These are phyloP conservation scores for Penicillium cataractarum DNA, from an alignment of 495 filamentous ascomycete genomes.

Conservation along the genomic window DNA sequence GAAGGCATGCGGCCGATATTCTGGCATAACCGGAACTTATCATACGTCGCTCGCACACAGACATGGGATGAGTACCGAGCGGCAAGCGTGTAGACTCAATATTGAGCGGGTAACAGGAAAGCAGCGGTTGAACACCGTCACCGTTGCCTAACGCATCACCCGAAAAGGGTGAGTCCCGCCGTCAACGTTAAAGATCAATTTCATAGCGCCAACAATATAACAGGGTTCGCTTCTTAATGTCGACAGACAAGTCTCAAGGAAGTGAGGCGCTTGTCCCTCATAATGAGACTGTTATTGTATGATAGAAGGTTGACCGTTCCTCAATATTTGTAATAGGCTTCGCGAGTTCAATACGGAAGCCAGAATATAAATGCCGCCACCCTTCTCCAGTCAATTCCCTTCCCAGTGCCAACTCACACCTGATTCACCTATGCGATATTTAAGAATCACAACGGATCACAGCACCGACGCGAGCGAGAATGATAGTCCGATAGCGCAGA, in stretches of 20 bases:
- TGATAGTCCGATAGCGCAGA: background rate
- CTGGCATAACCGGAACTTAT: slow-evolving; percentile 96
- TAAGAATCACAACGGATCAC: background rate
- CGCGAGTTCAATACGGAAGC: background rate
- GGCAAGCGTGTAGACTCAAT: too few relatives aligned
- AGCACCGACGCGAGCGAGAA: background rate
- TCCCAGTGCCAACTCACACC: background rate
- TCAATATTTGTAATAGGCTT: background rate
- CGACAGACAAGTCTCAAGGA: background rate
- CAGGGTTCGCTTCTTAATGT: background rate
- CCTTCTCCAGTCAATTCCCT: too few relatives aligned
- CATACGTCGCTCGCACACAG: slow-evolving; percentile 92
- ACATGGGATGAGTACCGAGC: slow-evolving; percentile 99
- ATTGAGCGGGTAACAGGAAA: background rate
- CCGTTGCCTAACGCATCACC: background rate
- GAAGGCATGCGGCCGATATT: slow-evolving; percentile 99
- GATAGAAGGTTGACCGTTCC: background rate
- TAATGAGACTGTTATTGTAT: background rate
- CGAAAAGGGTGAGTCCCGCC: background rate
- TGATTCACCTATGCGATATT: background rate
- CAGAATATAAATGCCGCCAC: background rate
- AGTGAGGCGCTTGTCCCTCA: background rate
- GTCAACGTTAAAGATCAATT: background rate
- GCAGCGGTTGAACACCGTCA: background rate
- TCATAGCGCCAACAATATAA: background rate